A percentile compares a stretch with the other conserved stretches of the same genome.
phyloP scores from a whole-genome alignment of 1,139 yeast species.

The Nakaseomyces kungkrabaensis region DNA sequence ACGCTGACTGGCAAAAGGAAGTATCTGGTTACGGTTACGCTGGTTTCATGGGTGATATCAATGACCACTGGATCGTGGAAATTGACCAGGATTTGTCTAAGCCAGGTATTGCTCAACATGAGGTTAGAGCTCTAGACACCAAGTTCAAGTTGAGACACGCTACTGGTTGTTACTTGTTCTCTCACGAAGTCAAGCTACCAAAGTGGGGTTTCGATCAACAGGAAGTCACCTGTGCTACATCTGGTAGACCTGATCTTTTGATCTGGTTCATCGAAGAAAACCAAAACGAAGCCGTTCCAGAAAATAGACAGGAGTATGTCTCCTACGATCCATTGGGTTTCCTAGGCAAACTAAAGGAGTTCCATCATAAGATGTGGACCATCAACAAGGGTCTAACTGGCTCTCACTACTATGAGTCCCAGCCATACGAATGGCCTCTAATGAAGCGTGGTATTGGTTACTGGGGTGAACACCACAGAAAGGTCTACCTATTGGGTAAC shows the following conservation, averaged over 20 bases:
- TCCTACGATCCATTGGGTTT: slow-evolving; percentile 57
- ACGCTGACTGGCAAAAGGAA: slow-evolving; percentile 90
- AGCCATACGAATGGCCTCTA: slow-evolving; percentile 84
- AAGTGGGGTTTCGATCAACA: slow-evolving; percentile 95
- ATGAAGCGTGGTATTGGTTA: slow-evolving; percentile 87
- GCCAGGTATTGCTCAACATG: slow-evolving; percentile 48
- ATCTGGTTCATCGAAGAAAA: slow-evolving; percentile 88
- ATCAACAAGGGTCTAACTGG: slow-evolving; percentile 76
- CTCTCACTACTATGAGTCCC: slow-evolving; percentile 83
- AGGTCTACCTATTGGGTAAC: slow-evolving; percentile 83
- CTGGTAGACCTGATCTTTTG: slow-evolving; percentile 65
- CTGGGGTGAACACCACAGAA: slow-evolving; percentile 72
- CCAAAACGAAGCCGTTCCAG: slow-evolving; percentile 38
- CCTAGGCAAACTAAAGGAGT: slow-evolving; percentile 62
- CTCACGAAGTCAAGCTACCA: slow-evolving; percentile 79
- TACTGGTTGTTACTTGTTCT: slow-evolving; percentile 79
- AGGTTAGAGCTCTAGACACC: slow-evolving; percentile 72
- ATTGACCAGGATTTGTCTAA: slow-evolving; percentile 55
- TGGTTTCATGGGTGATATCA: slow-evolving; percentile 90
- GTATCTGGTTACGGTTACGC: slow-evolving; percentile 85
- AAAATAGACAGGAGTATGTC: slow-evolving; percentile 39
- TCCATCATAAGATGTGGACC: slow-evolving; percentile 84
- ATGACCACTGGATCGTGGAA: slow-evolving; percentile 90
- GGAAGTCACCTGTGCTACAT: slow-evolving; percentile 87
- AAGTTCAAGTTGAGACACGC: slow-evolving; percentile 83